Conservation (phyloP, 164 flowering plant species). For the Sedum album region DNA sequence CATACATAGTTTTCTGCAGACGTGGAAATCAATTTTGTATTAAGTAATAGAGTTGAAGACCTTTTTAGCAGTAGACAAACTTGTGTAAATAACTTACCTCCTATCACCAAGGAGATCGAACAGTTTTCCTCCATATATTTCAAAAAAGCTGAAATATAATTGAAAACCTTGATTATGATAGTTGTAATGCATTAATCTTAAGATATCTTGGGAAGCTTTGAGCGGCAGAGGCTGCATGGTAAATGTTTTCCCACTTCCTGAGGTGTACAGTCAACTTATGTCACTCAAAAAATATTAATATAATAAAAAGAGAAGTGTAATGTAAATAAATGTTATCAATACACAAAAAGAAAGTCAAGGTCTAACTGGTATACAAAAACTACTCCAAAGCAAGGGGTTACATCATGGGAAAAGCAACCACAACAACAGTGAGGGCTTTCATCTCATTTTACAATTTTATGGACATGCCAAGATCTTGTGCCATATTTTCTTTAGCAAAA, state of each 20-base stretch:
- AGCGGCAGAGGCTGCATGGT: conserved; percentile 94
- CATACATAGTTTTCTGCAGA: conserved; percentile 77
- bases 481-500: too few relatives aligned
- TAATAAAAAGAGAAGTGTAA: not conserved
- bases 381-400: too few relatives aligned
- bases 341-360: not conserved
- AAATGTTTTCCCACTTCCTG: conserved; percentile 95
- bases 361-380: too few relatives aligned
- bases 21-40: not conserved
- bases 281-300: not conserved
- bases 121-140: conserved; percentile 93
- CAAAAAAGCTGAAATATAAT: conserved; percentile 82
- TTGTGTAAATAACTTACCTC: too few relatives aligned
- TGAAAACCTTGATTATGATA: conserved; percentile 83
- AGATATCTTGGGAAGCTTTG: conserved; percentile 75
- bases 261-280: conserved; percentile 10
- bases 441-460: too few relatives aligned
- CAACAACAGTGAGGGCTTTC: too few relatives aligned
- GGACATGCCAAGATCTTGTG: too few relatives aligned
- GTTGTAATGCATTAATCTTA: conserved; percentile 59
- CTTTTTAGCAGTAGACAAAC: too few relatives aligned
- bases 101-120: conserved; percentile 86
- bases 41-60: too few relatives aligned
- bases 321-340: not conserved
- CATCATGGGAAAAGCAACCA: too few relatives aligned